These are phyloP conservation scores for Saccharomyces pastorianus DNA, from an alignment of 1,139 yeast genomes.

Conservation along the genomic window DNA sequence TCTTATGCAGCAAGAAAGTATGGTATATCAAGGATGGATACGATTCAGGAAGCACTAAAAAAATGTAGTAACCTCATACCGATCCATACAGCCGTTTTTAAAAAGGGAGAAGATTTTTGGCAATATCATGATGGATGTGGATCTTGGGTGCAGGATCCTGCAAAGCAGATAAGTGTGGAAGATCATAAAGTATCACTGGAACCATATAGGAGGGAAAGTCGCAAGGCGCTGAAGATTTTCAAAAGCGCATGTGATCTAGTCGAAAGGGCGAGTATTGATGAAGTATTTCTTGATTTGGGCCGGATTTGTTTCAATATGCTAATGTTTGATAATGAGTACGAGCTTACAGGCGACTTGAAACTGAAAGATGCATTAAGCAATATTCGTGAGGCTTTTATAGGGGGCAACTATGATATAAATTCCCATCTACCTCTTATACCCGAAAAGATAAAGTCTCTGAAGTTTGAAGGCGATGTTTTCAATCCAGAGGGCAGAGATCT, in stretches of 20 bases:
- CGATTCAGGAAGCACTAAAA: slow-evolving; percentile 53
- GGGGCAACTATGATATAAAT: slow-evolving; percentile 26
- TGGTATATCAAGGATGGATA: slow-evolving; percentile 76
- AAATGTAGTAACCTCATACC: slow-evolving; percentile 70
- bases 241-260: slow-evolving; percentile 50
- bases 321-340: slow-evolving; percentile 31
- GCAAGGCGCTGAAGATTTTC: slow-evolving; percentile 66
- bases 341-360: slow-evolving; percentile 16
- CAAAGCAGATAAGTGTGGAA: slow-evolving; percentile 36
- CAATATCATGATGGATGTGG: slow-evolving; percentile 46
- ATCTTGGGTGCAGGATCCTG: slow-evolving; percentile 28
- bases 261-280: slow-evolving; percentile 95
- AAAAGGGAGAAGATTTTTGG: slow-evolving; percentile 82
- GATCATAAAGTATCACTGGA: slow-evolving; percentile 81
- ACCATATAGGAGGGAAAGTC: slow-evolving; percentile 80
- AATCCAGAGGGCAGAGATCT: slow-evolving; percentile 14
- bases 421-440: slow-evolving; percentile 49
- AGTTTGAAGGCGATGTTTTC: slow-evolving; percentile 20
- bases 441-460: slow-evolving; percentile 20
- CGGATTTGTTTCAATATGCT: slow-evolving; percentile 37
- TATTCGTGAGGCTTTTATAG: slow-evolving; percentile 15
- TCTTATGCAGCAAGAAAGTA: slow-evolving; percentile 78
- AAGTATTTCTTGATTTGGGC: slow-evolving; percentile 81
- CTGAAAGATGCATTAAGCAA: slow-evolving; percentile 7
- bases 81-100: slow-evolving; percentile 92